Evolutionary conservation across 495 filamentous ascomycete species (phyloP).

Genomic region (Penicillium silybi): DNA sequence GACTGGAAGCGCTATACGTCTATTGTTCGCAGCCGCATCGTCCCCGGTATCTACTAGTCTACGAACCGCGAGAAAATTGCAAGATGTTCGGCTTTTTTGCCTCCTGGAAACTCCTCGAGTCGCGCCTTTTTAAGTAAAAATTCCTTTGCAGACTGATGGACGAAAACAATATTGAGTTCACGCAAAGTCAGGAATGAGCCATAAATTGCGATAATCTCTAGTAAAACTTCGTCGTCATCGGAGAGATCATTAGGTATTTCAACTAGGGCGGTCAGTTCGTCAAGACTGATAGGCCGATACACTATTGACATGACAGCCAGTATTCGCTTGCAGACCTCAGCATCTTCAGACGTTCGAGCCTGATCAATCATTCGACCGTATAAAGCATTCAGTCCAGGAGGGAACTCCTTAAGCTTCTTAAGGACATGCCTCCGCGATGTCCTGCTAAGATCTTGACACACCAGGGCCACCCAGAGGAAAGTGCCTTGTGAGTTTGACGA

Average conservation of each 20-base stretch:
- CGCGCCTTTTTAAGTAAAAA: constrained; percentile 16
- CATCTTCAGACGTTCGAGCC: constrained; percentile 1
- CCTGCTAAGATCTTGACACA: constrained; percentile 16
- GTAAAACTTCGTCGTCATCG: background rate
- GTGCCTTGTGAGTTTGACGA: constrained; percentile 22
- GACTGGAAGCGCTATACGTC: too few species aligned
- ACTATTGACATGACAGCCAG: constrained; percentile 17
- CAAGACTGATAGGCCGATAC: constrained; percentile 25
- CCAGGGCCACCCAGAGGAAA: constrained; percentile 35
- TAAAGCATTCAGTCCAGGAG: constrained; percentile 15
- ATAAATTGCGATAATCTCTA: constrained; percentile 9
- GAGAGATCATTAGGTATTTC: constrained; percentile 2
- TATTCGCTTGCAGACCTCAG: constrained; percentile 6
- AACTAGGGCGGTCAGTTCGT: constrained; percentile 19
- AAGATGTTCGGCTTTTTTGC: constrained; percentile 19
- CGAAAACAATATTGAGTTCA: constrained; percentile 26
- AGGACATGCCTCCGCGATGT: background rate
- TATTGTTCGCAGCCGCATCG: too few species aligned
- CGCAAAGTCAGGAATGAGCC: constrained; percentile 21
- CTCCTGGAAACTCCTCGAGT: constrained; percentile 14
- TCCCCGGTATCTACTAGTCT: too few species aligned
- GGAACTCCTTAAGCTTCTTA: constrained; percentile 4
- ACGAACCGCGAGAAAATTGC: too few species aligned
- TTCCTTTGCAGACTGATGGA: constrained; percentile 45
- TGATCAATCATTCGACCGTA: constrained; percentile 13